A percentile compares a stretch with the other conserved stretches of the same genome.
phyloP scores from a whole-genome alignment of 2,329 filamentous ascomycete genomes.

The Lecanosticta acicola region DNA sequence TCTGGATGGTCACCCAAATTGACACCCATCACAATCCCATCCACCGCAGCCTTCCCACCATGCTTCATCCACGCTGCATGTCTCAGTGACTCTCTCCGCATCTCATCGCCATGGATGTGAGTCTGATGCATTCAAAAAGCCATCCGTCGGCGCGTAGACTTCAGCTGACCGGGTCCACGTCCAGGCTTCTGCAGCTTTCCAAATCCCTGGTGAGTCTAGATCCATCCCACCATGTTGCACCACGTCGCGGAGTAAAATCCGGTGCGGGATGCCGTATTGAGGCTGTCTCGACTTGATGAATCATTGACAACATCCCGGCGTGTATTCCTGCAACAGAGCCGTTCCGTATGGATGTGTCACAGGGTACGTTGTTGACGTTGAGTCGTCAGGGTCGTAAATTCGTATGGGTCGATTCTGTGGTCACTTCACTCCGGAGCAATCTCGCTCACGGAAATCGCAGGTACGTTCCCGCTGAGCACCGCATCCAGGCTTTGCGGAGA shows the following conservation, averaged over 20 bases:
- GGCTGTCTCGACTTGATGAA: background rate
- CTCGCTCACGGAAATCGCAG: constrained; percentile 19
- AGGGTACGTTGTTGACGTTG: background rate
- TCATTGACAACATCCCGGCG: background rate
- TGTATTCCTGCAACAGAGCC: background rate
- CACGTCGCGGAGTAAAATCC: background rate
- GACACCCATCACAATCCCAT: background rate
- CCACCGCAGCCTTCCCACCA: background rate
- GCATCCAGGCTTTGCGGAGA: constrained; percentile 21
- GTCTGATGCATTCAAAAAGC: too few relatives aligned
- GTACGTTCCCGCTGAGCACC: constrained; percentile 15
- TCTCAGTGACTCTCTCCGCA: background rate
- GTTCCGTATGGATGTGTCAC: background rate
- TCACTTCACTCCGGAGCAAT: constrained; percentile 18
- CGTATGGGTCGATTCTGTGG: background rate
- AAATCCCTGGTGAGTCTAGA: background rate
- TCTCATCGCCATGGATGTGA: too few relatives aligned
- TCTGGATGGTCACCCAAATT: background rate
- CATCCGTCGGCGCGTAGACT: background rate
- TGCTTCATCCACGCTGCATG: background rate
- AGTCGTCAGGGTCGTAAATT: background rate
- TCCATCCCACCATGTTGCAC: too few relatives aligned
- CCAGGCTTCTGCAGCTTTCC: background rate
- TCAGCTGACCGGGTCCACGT: background rate
- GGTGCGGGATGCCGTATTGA: background rate